Evolutionary conservation across 208 protist genomes (phyloP).

Genomic region (Borovskyia barvae): DNA sequence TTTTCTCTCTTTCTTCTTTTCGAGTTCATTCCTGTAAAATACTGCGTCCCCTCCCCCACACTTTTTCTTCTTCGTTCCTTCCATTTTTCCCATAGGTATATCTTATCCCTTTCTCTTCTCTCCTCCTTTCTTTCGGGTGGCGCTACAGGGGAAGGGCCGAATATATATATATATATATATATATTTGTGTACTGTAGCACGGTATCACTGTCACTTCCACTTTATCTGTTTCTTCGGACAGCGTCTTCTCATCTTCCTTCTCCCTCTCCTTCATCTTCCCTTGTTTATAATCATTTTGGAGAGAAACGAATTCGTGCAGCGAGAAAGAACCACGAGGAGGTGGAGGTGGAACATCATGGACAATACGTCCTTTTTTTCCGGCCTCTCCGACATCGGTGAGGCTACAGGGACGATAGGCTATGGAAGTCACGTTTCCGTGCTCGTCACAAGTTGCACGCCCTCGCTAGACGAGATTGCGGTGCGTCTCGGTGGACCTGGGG

Average conservation of each 20-base stretch:
- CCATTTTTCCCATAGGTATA: no score
- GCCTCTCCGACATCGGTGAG: conserved; percentile 35
- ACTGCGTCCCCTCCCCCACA: not conserved
- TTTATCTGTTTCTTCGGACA: not conserved
- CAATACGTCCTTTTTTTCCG: conserved; percentile 39
- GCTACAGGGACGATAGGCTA: conserved; percentile 27
- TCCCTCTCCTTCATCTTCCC: no score
- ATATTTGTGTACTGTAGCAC: no score
- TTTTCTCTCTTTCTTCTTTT: not conserved
- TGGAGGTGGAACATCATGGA: no score
- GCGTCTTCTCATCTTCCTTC: not conserved
- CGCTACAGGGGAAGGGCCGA: no score
- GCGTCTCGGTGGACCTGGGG: conserved; percentile 54
- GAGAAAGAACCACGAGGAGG: no score
- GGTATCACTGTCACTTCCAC: not conserved
- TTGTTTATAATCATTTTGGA: no score
- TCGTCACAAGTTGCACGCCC: conserved; percentile 26
- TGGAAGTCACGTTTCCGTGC: conserved; percentile 33
- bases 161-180: no score
- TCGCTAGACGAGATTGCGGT: conserved; percentile 24
- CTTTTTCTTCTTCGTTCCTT: no score
- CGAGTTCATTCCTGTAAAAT: not conserved
- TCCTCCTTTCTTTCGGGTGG: not conserved
- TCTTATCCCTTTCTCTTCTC: not conserved
- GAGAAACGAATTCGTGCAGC: no score